Percentiles rank a stretch among this genome's conserved stretches.
Evolutionary conservation across 1,284 basidiomycete genomes (phyloP).

Genomic region (Omphalotus olearius): DNA sequence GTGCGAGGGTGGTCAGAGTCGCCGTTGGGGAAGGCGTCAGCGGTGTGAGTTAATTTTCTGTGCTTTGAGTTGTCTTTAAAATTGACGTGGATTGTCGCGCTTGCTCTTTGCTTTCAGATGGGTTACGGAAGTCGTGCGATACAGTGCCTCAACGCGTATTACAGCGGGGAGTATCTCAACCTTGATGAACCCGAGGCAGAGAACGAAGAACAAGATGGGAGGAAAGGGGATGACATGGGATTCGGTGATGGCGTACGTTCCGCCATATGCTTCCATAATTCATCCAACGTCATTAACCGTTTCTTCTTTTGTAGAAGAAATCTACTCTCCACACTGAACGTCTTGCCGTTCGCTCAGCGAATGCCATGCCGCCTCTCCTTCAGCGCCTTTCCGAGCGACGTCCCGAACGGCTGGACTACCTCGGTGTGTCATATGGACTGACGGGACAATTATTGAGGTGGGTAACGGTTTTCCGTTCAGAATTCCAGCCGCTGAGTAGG

Average conservation of each 20-base stretch:
- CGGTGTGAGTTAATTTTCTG: constrained; percentile 49
- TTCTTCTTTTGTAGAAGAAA: constrained; percentile 22
- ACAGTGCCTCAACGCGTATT: constrained; percentile 85
- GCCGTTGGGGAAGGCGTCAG: constrained; percentile 98
- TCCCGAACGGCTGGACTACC: constrained; percentile 90
- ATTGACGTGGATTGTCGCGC: not conserved
- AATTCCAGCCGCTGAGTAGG: not conserved
- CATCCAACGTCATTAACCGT: not conserved
- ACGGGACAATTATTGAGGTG: constrained; percentile 83
- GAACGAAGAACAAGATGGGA: constrained; percentile 7
- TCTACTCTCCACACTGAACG: constrained; percentile 67
- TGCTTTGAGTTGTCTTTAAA: not conserved
- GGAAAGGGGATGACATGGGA: not conserved
- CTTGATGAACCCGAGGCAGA: constrained; percentile 76
- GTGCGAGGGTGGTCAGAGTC: constrained; percentile 89
- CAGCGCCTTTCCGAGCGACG: constrained; percentile 88
- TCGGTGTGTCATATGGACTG: constrained; percentile 95
- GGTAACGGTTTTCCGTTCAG: constrained; percentile 10
- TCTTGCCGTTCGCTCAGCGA: constrained; percentile 70
- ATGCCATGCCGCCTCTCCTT: constrained; percentile 89
- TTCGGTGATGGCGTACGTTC: not conserved
- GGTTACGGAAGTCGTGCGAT: constrained; percentile 95
- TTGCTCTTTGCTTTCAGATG: constrained; percentile 57
- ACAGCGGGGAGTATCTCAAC: constrained; percentile 89
- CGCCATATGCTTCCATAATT: not conserved